Evolutionary conservation across 768 basidiomycete genomes (phyloP).

Genomic region (Kwoniella bestiolae): DNA sequence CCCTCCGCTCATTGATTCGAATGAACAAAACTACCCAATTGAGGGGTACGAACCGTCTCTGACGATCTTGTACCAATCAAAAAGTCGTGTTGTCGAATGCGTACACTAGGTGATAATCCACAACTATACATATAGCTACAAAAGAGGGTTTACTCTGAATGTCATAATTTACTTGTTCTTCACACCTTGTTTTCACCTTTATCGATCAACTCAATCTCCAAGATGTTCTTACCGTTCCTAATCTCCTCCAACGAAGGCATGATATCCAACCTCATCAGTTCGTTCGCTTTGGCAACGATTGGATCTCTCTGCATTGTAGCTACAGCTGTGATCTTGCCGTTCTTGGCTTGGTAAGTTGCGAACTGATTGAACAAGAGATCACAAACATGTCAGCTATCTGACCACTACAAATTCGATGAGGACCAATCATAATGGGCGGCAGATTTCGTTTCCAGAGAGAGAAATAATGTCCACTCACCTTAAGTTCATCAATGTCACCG

Average conservation of each 20-base stretch:
- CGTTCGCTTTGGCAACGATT: slow-evolving; percentile 74
- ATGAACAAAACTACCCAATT: no score
- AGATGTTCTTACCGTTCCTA: slow-evolving; percentile 66
- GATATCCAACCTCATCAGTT: slow-evolving; percentile 73
- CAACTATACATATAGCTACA: background rate
- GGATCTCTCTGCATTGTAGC: slow-evolving; percentile 76
- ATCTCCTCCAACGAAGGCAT: slow-evolving; percentile 81
- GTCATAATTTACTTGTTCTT: no score
- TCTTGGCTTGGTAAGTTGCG: slow-evolving; percentile 55
- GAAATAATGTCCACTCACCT: slow-evolving; percentile 67
- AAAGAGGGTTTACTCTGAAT: no score
- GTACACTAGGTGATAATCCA: no score
- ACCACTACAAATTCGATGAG: no score
- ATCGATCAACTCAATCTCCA: slow-evolving; percentile 44
- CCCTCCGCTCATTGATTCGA: no score
- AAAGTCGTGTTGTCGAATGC: no score
- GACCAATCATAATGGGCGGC: no score
- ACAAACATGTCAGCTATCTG: background rate
- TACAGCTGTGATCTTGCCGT: slow-evolving; percentile 55
- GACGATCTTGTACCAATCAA: no score
- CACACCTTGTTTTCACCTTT: slow-evolving; percentile 24
- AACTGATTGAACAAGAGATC: slow-evolving; percentile 42
- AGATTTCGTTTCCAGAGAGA: background rate
- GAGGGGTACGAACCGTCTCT: no score
- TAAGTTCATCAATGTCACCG: slow-evolving; percentile 73